Evolutionary conservation across 1,284 basidiomycete genomes (phyloP), one percentile per base, ranked within the genome.

Genomic region (Lentinus polychrous): DNA sequence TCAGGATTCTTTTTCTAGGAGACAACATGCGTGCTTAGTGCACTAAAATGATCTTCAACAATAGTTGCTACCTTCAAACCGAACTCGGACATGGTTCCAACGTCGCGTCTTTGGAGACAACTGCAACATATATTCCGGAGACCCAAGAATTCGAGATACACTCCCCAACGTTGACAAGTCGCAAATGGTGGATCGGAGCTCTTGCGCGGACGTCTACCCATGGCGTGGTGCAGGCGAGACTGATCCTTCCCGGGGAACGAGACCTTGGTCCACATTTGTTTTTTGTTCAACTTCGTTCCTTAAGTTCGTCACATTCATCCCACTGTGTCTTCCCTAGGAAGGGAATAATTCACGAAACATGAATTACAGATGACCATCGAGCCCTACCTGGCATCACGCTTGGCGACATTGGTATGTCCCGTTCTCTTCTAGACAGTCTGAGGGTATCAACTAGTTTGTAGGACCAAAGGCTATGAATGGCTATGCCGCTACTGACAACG

Each of bases 181-280:
- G 75, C 48, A 92, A 92, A 61, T 92, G 89, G 88, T 92, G 89
- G 89, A 77, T 86, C 51, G 89, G 82, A 12, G 81, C 71, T 0
- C 66, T 87, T 7, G 88, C 83, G 1, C 79, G 81, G 63, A 83
- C 83, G 0, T 78, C 86, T 0, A 91, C 87, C 0, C 87, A 91
- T 61, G 86, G 85, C 8, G 76, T 88, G 14, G 79, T 91, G 0
- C 86, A 91, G 58, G 88, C 89, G 1, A 80, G 85, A 52, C 68
- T 92, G 10, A 76, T 89, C 48, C 68, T 91, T 8, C 75, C 81
- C 0, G 71, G 65, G 5, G 83, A 79, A 18, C 75, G 77, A 59
- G 75, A 83, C 54, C 65, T 79, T 52, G 89, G 89, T 0, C 87
- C 88, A 1, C 88, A 91, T 64, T 66, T 91, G 34, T 92, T 91